A percentile compares a stretch with the other conserved stretches of the same genome.
Evolutionary conservation across 495 filamentous ascomycete species (phyloP).

Genomic region (Letharia lupina): DNA sequence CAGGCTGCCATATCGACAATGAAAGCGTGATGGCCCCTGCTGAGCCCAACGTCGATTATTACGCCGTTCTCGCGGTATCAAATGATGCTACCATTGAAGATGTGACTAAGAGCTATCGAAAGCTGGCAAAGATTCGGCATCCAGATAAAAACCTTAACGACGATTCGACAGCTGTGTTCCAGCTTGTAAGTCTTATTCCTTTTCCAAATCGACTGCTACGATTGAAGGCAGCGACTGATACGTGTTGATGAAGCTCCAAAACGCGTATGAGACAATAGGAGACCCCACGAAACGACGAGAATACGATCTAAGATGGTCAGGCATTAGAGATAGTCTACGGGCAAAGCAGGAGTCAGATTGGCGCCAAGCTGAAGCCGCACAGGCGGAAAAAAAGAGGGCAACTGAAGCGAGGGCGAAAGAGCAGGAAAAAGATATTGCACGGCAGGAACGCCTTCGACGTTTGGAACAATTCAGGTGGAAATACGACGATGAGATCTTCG

Average conservation of each 20-base stretch:
- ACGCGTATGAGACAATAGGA: conserved; percentile 31
- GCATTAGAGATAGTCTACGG: background rate
- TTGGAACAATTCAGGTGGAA: background rate
- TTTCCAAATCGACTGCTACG: background rate
- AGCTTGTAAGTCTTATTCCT: conserved; percentile 3
- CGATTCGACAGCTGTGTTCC: conserved; percentile 13
- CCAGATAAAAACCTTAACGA: conserved; percentile 12
- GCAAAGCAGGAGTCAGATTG: background rate
- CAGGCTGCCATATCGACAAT: too few relatives aligned
- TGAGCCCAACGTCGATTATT: conserved; percentile 30
- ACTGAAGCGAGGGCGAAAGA: background rate
- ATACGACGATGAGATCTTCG: background rate
- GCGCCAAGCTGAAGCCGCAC: conserved; percentile 2
- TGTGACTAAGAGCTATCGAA: conserved; percentile 23
- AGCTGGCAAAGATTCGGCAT: conserved; percentile 12
- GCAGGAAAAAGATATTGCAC: background rate
- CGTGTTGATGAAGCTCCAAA: conserved; percentile 24
- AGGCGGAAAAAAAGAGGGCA: background rate
- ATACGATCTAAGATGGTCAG: conserved; percentile 2
- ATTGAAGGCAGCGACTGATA: conserved; percentile 8
- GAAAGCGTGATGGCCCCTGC: conserved; percentile 25
- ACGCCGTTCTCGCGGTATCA: conserved; percentile 28
- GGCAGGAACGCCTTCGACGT: background rate
- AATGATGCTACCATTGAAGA: conserved; percentile 27
- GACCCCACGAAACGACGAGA: conserved; percentile 13